Base-by-base conservation (phyloP, 164 flowering plant species). In the Protea cynaroides region DNA sequence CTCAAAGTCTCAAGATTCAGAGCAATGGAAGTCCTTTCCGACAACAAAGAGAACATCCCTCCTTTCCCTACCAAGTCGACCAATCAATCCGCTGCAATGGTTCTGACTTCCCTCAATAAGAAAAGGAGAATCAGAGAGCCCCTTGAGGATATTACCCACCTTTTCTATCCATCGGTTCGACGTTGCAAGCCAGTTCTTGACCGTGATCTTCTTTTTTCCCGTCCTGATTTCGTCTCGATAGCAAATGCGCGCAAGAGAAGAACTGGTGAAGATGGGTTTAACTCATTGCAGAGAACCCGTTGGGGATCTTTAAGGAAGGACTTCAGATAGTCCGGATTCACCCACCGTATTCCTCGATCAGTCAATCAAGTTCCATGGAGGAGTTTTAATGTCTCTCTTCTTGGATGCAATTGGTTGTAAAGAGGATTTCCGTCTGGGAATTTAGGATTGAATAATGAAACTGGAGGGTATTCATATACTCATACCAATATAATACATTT, bases 1-100 rank as follows among this genome's bases (percentile, higher is more conserved):
- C 34, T 29, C 34, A n/a, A n/a, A n/a, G n/a, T n/a, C n/a, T n/a
- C n/a, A n/a, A n/a, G n/a, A n/a, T n/a, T n/a, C n/a, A 29, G 34
- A 29, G 2, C 34, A 29, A 63, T 63, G 67, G 63, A 47, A 51
- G 24, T 15, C 25, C 29, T 40, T n/a, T 61, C 72, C 43, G 62
- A 61, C 3, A 62, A 72, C 71, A 66, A 72, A 15, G 75, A 71
- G 56, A 75, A 69, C 63, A 43, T 62, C 40, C 59, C 68, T 50
- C 67, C 71, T 63, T 54, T 64, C 54, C 54, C 74, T 49, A 17
- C 68, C n/a, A n/a, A n/a, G n/a, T n/a, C 34, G 15, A 21, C 25
- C 40, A 37, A 43, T 50, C 47, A 70, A 3, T 3, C 36, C 24
- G 56, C 44, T 57, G 51, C 36, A 34, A 36, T 13, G 11, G 21